Evolutionary conservation across 306 rosid genomes (phyloP), one percentile per base, ranked within the genome.

Genomic region (Hippophae tibetana): DNA sequence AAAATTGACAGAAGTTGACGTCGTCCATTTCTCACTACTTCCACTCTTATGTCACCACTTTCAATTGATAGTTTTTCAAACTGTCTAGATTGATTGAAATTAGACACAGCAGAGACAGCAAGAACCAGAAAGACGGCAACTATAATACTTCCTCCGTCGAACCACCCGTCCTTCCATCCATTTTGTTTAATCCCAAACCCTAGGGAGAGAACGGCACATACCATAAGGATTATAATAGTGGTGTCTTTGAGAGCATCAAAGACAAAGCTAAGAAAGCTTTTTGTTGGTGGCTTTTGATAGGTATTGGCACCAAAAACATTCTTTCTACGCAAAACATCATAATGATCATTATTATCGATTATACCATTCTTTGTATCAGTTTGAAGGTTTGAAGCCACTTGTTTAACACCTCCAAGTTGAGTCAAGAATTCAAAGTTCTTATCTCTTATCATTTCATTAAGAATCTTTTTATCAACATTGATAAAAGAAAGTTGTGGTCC

Each of bases 141-240:
- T 13, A 64, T 44, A 31, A 64, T 64, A 18, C 69, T 64, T 11
- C 60, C 69, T 3, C 69, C 69, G 9, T 64, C 69, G n/a, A 42
- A 54, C 69, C 69, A 64, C 1, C 69, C 69, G 3, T 64, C 60
- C 42, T 64, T 53, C 38, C 10, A 43, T 13, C 69, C 69, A 43
- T 64, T 13, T 26, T 54, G 52, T 54, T 54, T 27, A 10, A 64
- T 54, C 6, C 69, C 69, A 45, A 64, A 64, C 46, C 60, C 69
- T 14, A 62, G 56, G 11, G 67, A 62, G 38, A 62, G 38, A n/a
- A 62, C 6, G 3, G 67, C 67, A 49, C 60, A 64, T 10, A 13
- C 69, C 60, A 64, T 9, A 27, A 64, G 69, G 1, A 64, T 54
- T 42, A 64, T 7, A 46, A 64, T 64, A 14, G 48, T 57, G n/a